Evolutionary conservation across 2,329 filamentous ascomycete genomes (phyloP).

Genomic region (Cladosporium sp.): DNA sequence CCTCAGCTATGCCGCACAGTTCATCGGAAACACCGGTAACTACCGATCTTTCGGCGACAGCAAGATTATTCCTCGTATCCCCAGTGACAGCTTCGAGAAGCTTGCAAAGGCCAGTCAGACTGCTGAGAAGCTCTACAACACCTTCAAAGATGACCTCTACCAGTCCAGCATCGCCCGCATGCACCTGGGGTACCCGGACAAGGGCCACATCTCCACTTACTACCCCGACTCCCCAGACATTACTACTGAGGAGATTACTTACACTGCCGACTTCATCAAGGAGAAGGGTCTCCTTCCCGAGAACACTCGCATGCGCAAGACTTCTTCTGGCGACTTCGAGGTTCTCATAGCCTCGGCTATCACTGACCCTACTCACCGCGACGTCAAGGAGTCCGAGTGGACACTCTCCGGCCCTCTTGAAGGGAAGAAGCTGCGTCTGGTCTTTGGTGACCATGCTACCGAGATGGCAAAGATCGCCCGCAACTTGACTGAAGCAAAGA

Average conservation of each 20-base stretch:
- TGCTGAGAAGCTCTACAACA: conserved; percentile 38
- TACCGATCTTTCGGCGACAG: conserved; percentile 50
- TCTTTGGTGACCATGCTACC: conserved; percentile 43
- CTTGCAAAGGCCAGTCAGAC: conserved; percentile 39
- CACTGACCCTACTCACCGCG: conserved; percentile 37
- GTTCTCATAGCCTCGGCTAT: conserved; percentile 47
- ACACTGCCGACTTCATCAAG: conserved; percentile 43
- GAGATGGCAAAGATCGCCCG: conserved; percentile 46
- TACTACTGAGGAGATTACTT: conserved; percentile 45
- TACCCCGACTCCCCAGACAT: conserved; percentile 48
- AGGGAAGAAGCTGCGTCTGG: conserved; percentile 43
- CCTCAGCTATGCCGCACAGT: conserved; percentile 42
- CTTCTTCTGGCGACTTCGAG: conserved; percentile 40
- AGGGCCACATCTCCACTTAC: conserved; percentile 47
- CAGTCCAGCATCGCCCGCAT: conserved; percentile 40
- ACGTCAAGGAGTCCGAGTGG: conserved; percentile 44
- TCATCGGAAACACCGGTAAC: conserved; percentile 53
- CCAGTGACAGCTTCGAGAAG: conserved; percentile 40
- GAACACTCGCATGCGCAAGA: conserved; percentile 48
- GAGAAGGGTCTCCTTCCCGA: conserved; percentile 46
- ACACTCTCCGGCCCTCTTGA: conserved; percentile 38
- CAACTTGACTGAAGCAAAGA: conserved; percentile 44
- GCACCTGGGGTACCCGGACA: conserved; percentile 48
- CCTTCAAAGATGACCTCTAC: conserved; percentile 44
- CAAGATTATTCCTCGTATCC: conserved; percentile 49